phyloP scores from a whole-genome alignment of 176 grass and related monocot genomes.

The Oryza longistaminata region DNA sequence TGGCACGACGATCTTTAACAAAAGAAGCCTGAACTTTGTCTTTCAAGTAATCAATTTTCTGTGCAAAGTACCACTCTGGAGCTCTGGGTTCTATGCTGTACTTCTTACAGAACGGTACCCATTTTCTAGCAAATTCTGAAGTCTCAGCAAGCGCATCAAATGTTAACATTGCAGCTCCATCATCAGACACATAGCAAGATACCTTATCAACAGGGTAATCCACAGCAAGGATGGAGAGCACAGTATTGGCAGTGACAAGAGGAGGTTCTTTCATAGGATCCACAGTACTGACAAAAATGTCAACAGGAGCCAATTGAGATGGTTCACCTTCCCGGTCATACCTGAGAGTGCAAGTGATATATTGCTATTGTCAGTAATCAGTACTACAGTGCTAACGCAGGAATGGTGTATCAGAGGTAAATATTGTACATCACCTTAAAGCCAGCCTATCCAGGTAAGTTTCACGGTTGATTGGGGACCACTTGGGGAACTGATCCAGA shows the following conservation, averaged over 20 bases:
- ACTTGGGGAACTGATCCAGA: slow-evolving; percentile 99
- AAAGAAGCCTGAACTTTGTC: slow-evolving; percentile 91
- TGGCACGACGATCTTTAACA: slow-evolving; percentile 94
- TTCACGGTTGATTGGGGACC: slow-evolving; percentile 96
- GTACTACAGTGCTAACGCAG: not conserved
- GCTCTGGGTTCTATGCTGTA: slow-evolving; percentile 94
- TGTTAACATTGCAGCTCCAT: slow-evolving; percentile 93
- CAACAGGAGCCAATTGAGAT: slow-evolving; percentile 89
- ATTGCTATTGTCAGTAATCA: slow-evolving; percentile 13
- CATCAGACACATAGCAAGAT: slow-evolving; percentile 98
- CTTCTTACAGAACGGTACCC: slow-evolving; percentile 95
- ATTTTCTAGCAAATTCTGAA: slow-evolving; percentile 99
- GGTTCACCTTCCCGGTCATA: slow-evolving; percentile 93
- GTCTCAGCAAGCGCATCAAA: slow-evolving; percentile 95
- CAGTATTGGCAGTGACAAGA: slow-evolving; percentile 97
- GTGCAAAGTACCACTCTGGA: slow-evolving; percentile 89
- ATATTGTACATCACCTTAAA: slow-evolving; percentile 68
- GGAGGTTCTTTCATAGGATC: slow-evolving; percentile 99
- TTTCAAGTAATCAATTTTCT: slow-evolving; percentile 99
- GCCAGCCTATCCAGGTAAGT: slow-evolving; percentile 94
- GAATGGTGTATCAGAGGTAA: not conserved
- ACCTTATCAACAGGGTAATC: slow-evolving; percentile 98
- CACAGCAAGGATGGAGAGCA: slow-evolving; percentile 95
- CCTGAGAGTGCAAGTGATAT: slow-evolving; percentile 54
- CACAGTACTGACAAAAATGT: slow-evolving; percentile 98